A percentile compares a stretch with the other conserved stretches of the same genome.
phyloP scores from a whole-genome alignment of 495 filamentous ascomycete genomes.

The Barbatosphaeria neglecta region DNA sequence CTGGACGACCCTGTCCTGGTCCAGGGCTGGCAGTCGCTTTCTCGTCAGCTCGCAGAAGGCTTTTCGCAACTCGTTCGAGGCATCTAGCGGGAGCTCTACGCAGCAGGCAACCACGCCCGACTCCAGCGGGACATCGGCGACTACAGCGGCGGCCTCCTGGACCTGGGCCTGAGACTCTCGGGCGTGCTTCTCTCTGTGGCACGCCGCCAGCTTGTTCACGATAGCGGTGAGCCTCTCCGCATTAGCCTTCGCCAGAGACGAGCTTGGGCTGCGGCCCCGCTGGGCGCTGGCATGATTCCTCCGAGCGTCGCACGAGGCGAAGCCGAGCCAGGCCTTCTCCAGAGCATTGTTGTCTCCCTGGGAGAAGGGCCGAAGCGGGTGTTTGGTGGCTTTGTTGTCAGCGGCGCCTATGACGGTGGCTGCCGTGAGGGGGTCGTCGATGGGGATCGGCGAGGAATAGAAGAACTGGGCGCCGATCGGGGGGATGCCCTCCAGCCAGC shows the following conservation, averaged over 20 bases:
- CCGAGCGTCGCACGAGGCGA: slow-evolving; percentile 33
- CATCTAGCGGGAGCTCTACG: slow-evolving; percentile 27
- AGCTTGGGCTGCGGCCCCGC: slow-evolving; percentile 14
- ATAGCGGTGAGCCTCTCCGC: slow-evolving; percentile 29
- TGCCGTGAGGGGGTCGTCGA: slow-evolving; percentile 72
- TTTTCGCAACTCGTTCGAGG: slow-evolving; percentile 25
- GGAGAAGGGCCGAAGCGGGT: slow-evolving; percentile 65
- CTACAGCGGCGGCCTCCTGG: slow-evolving; percentile 8
- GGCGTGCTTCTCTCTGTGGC: slow-evolving; percentile 20
- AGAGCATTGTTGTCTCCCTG: slow-evolving; percentile 60
- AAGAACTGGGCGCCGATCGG: slow-evolving; percentile 63
- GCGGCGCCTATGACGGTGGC: slow-evolving; percentile 43
- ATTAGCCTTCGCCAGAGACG: slow-evolving; percentile 22
- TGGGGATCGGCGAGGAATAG: slow-evolving; percentile 62
- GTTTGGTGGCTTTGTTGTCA: slow-evolving; percentile 37
- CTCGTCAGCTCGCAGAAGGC: slow-evolving; percentile 35
- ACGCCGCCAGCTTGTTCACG: slow-evolving; percentile 27
- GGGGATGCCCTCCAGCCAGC: slow-evolving; percentile 34
- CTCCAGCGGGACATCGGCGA: neutral
- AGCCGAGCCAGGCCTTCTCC: slow-evolving; percentile 57
- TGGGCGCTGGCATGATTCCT: slow-evolving; percentile 26
- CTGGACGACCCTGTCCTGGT: slow-evolving; percentile 27
- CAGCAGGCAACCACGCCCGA: slow-evolving; percentile 22
- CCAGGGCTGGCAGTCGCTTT: slow-evolving; percentile 20
- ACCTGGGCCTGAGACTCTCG: slow-evolving; percentile 18